Evolutionary conservation across 768 basidiomycete species (phyloP).

Genomic region (Leccinum rimulosum): DNA sequence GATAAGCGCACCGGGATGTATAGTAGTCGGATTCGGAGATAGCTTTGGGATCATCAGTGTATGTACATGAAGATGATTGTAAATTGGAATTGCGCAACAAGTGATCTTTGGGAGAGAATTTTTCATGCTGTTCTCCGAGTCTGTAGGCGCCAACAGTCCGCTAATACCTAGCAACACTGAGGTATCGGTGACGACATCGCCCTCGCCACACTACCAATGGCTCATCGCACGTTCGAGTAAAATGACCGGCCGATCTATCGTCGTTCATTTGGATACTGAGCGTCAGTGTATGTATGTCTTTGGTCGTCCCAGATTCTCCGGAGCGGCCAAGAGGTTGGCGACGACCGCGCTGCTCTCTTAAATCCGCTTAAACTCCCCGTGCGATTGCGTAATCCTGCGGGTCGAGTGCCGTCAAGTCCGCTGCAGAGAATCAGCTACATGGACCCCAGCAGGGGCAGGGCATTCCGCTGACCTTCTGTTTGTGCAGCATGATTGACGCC

Average conservation of each 20-base stretch:
- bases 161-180: not conserved
- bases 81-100: not conserved
- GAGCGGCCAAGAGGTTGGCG: conserved; percentile 49
- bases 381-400: conserved; percentile 42
- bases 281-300: not conserved
- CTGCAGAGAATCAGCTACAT: conserved; percentile 20
- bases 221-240: not conserved
- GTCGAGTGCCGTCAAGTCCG: conserved; percentile 23
- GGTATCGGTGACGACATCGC: not conserved
- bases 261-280: not conserved
- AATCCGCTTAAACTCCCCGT: conserved; percentile 49
- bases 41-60: not conserved
- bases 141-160: too few relatives aligned
- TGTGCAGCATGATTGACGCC: conserved; percentile 49
- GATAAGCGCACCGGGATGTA: not conserved
- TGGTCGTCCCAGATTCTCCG: conserved; percentile 48
- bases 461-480: conserved; percentile 45
- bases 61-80: not conserved
- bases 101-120: not conserved
- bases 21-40: too few relatives aligned
- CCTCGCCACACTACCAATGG: not conserved
- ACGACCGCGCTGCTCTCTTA: conserved; percentile 26
- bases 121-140: not conserved
- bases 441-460: not conserved
- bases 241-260: not conserved